These are phyloP conservation scores for Nicotiana tabacum DNA, from an alignment of 257 asterid genomes.

Conservation along the genomic window DNA sequence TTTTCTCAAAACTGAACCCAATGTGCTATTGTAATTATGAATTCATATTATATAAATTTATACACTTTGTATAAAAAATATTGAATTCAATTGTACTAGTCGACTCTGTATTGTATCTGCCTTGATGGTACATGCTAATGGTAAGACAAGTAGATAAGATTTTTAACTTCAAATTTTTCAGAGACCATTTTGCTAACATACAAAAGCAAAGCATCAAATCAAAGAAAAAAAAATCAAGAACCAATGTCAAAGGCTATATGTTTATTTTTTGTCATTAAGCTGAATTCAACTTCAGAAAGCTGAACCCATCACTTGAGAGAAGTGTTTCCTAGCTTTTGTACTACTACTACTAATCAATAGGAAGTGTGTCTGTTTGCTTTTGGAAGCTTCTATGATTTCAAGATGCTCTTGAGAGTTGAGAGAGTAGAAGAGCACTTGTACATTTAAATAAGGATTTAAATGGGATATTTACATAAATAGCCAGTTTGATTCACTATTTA, in stretches of 20 bases:
- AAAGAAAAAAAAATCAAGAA: neutral
- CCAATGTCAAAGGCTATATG: neutral
- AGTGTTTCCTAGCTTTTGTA: constrained; percentile 8
- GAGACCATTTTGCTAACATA: constrained; percentile 1
- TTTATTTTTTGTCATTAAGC: neutral
- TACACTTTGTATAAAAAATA: no score
- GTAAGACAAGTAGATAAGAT: neutral
- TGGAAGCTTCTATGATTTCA: neutral
- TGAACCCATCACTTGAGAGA: neutral
- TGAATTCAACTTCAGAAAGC: constrained; percentile 2
- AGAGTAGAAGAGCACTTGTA: neutral
- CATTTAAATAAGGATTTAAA: neutral
- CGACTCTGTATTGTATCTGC: no score
- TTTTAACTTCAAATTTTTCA: constrained; percentile 4
- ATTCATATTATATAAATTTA: no score
- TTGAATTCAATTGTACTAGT: no score
- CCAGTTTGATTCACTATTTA: no score
- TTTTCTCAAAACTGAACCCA: no score
- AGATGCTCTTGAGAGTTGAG: neutral
- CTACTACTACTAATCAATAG: neutral
- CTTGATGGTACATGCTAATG: neutral
- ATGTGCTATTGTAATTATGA: no score
- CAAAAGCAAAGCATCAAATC: constrained; percentile 14
- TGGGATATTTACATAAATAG: no score
- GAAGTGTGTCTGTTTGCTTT: neutral